Base-by-base conservation (phyloP, 2,329 filamentous ascomycete species). In the Kalmusia sp. region DNA sequence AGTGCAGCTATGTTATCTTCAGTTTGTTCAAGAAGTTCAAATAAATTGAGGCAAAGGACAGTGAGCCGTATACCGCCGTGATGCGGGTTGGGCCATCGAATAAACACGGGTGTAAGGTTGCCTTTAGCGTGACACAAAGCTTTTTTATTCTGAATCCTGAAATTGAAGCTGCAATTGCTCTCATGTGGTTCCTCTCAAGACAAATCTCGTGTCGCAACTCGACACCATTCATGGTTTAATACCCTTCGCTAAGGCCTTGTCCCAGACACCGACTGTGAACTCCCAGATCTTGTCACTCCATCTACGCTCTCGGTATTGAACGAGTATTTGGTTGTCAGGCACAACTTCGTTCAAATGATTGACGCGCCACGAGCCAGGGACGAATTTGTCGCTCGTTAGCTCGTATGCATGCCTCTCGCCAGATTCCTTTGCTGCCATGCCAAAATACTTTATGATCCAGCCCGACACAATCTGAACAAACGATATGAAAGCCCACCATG, bases 341-440 rank as follows among this genome's bases (percentile, higher is more conserved):
- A 51, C 49, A 19, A 51, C n/a, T 2, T 55, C 55, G 24, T 46
- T 58, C 19, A 40, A 30, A 4, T 17, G 34, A 22, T 35, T 44
- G 19, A 58, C 30, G 11, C 55, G 57, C 57, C 57, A 60, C 30
- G 51, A 53, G 6, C 57, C 55, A 24, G 54, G 49, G 12, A 19
- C 34, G 21, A 47, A 59, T 5, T 45, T 52, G 3, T 51, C 55
- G 34, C 59, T 69, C 14, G 68, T 71, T 0, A 71, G 54, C 8
- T 62, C 51, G 41, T 58, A 74, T 2, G 64, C 58, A 19, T 70
- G 62, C 17, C 70, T 59, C 54, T 71, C 70, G 2, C 68, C 69
- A 27, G 59, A 54, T 40, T 70, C 65, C 11, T 52, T 57, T 1
- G 59, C 47, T 7, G 60, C 34, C 37, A 61, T 64, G 15, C 62